phyloP scores from a whole-genome alignment of 75 land plant species.

The Sequoia sempervirens region DNA sequence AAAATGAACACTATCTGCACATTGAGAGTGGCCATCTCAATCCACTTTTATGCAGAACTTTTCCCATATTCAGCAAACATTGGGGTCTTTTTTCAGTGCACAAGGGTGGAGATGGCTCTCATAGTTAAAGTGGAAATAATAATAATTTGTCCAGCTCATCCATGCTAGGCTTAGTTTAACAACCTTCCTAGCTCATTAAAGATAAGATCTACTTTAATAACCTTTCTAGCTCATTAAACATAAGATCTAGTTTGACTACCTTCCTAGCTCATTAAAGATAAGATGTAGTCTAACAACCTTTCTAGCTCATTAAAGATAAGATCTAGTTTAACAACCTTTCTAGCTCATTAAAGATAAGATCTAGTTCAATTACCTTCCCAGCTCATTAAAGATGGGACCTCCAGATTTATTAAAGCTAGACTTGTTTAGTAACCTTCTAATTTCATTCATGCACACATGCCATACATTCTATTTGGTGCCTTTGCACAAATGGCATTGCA shows the following conservation, averaged over 20 bases:
- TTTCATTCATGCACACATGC: background rate
- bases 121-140: background rate
- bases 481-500: background rate
- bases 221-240: no score
- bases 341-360: no score
- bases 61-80: background rate
- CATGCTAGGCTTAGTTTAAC: background rate
- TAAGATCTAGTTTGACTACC: background rate
- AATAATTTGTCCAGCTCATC: background rate
- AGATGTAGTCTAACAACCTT: background rate
- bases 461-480: background rate
- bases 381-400: background rate
- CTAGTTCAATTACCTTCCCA: no score
- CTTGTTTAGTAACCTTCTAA: background rate
- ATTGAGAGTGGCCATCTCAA: background rate
- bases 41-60: background rate
- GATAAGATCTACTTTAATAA: no score
- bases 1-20: no score
- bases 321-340: no score
- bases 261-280: background rate
- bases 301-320: background rate
- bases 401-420: no score
- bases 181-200: no score
- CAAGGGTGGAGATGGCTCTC: background rate
- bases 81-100: background rate